These are phyloP conservation scores for Colletotrichum tofieldiae DNA, from an alignment of 2,329 filamentous ascomycete genomes.

Conservation along the genomic window DNA sequence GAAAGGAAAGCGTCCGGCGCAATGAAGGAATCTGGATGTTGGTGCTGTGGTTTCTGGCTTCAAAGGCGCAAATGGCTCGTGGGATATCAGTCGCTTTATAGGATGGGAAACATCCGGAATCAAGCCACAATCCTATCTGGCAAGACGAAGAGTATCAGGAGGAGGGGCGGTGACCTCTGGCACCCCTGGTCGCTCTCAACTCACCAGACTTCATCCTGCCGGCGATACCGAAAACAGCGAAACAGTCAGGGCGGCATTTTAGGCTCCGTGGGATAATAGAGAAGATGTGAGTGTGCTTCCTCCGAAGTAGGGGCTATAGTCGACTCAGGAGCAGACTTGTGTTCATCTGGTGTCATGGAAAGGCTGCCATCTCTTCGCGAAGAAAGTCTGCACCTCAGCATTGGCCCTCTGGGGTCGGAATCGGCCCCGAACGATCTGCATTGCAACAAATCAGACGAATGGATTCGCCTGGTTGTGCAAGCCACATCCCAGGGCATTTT, in stretches of 20 bases:
- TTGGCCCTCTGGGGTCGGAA: constrained; percentile 2
- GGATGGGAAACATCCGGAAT: background rate
- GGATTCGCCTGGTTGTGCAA: background rate
- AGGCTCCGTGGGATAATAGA: constrained; percentile 14
- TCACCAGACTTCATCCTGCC: background rate
- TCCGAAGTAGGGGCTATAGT: background rate
- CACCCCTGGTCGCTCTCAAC: background rate
- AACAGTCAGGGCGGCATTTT: background rate
- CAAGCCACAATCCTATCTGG: too few relatives aligned
- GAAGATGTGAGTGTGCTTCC: background rate
- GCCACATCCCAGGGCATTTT: background rate
- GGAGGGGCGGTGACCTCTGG: background rate
- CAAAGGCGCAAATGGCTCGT: background rate
- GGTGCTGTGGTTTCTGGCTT: background rate
- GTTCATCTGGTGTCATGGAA: constrained; percentile 36
- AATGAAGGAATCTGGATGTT: constrained; percentile 8
- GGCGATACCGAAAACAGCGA: background rate
- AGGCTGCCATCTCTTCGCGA: constrained; percentile 30
- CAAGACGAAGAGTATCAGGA: background rate
- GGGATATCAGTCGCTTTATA: constrained; percentile 26
- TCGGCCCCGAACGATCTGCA: background rate
- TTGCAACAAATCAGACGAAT: constrained; percentile 16
- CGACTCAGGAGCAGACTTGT: constrained; percentile 5
- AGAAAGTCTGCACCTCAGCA: background rate
- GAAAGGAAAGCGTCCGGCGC: constrained; percentile 25